These are phyloP conservation scores for Shiraia sp. DNA, from an alignment of 2,329 filamentous ascomycete species.

Conservation along the genomic window DNA sequence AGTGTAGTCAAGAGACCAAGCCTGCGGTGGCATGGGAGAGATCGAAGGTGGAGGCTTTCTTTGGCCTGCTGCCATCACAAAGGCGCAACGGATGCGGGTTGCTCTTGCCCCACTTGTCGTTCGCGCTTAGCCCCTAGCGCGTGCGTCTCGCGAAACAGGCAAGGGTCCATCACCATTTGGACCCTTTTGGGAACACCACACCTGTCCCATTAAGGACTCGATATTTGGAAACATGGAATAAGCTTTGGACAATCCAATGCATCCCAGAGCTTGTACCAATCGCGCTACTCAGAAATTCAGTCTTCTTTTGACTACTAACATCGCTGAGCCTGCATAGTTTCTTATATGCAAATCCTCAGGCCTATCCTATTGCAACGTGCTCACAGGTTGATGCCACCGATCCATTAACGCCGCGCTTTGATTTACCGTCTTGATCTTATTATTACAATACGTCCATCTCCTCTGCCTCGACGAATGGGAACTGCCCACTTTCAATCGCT, in stretches of 20 bases:
- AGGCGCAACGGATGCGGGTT: constrained; percentile 3
- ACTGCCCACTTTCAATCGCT: constrained; percentile 86
- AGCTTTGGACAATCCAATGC: no score
- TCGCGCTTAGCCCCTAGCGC: background rate
- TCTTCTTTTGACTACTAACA: no score
- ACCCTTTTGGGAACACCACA: no score
- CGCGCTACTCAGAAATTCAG: no score
- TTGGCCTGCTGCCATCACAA: background rate
- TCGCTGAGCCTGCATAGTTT: no score
- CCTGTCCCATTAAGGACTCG: no score
- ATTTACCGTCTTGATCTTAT: constrained; percentile 8
- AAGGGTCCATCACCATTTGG: no score
- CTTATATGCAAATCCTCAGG: no score
- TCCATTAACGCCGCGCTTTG: constrained; percentile 28
- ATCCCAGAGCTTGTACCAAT: no score
- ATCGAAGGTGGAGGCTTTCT: background rate
- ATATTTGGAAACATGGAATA: no score
- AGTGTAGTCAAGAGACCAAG: background rate
- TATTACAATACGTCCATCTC: constrained; percentile 44
- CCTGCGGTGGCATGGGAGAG: background rate
- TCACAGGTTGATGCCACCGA: background rate
- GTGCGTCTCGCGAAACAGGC: no score
- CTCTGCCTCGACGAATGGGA: constrained; percentile 65
- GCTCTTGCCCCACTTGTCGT: constrained; percentile 9
- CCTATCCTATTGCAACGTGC: no score